phyloP scores from a whole-genome alignment of 2,329 filamentous ascomycete genomes.

The Fusarium hainanense region DNA sequence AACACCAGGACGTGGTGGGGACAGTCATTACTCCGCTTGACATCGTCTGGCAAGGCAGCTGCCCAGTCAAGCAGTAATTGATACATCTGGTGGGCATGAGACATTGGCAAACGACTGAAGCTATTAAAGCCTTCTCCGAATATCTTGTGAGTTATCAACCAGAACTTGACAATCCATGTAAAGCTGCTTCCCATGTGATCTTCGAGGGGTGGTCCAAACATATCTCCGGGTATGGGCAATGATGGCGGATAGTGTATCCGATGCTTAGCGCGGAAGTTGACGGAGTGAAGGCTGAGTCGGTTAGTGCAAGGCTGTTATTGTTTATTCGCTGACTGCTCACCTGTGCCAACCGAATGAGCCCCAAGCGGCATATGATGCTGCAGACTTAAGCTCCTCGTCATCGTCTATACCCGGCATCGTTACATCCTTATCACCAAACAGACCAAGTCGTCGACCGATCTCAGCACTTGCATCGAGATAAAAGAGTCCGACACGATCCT shows the following conservation, averaged over 20 bases:
- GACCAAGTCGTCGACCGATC: neutral
- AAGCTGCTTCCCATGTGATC: slow-evolving; percentile 11
- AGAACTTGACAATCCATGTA: slow-evolving; percentile 20
- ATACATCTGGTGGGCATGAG: slow-evolving; percentile 6
- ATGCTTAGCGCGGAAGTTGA: slow-evolving; percentile 8
- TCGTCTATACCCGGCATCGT: neutral
- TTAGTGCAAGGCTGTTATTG: neutral
- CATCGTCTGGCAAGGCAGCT: neutral
- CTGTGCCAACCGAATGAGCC: slow-evolving; percentile 19
- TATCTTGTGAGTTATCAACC: neutral
- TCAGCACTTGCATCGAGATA: slow-evolving; percentile 16
- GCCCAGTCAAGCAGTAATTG: slow-evolving; percentile 11
- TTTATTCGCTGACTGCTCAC: neutral
- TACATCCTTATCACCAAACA: neutral
- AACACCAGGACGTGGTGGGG: slow-evolving; percentile 16
- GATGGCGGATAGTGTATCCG: neutral
- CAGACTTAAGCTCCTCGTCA: neutral
- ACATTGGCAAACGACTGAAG: neutral
- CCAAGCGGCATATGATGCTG: slow-evolving; percentile 18
- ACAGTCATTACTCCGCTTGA: neutral
- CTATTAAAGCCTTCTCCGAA: neutral
- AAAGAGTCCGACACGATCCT: neutral
- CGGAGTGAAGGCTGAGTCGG: neutral
- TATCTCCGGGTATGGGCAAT: slow-evolving; percentile 20
- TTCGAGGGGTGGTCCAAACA: neutral